Evolutionary conservation across 163 green algal genomes (phyloP).

Genomic region (Coccomyxa subellipsoidea): DNA sequence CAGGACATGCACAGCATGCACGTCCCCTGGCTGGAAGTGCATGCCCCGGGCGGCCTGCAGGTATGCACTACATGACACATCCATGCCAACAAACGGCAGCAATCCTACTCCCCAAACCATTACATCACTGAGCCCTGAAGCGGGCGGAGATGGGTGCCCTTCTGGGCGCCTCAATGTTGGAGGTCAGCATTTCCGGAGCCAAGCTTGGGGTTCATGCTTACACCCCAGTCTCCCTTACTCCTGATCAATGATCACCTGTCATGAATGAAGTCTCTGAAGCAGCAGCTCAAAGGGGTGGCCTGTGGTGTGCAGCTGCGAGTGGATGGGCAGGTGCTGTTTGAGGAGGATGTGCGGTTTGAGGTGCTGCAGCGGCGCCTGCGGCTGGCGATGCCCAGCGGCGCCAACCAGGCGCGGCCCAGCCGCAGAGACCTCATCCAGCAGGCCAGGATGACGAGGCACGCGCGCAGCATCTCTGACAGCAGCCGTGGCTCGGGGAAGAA

Average conservation of each 20-base stretch:
- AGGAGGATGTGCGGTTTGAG: constrained; percentile 3
- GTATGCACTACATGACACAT: background rate
- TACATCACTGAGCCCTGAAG: background rate
- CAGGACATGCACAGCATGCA: background rate
- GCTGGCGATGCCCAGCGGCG: background rate
- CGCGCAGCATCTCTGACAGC: background rate
- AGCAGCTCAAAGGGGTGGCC: too few relatives aligned
- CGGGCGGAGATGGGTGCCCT: too few relatives aligned
- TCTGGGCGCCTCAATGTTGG: too few relatives aligned
- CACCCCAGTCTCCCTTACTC: too few relatives aligned
- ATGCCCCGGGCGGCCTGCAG: background rate
- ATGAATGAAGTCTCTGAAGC: too few relatives aligned
- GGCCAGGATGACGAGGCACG: background rate
- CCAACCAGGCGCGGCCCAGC: background rate
- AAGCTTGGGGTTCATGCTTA: background rate
- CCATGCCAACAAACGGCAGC: background rate
- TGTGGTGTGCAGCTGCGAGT: background rate
- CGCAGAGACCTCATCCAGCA: background rate
- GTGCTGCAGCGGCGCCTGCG: background rate
- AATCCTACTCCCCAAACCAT: too few relatives aligned
- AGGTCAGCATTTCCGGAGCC: background rate
- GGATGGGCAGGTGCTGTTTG: background rate
- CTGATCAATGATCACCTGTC: too few relatives aligned
- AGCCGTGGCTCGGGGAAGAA: background rate
- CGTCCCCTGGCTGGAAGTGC: constrained; percentile 3